Evolutionary conservation across 2,329 filamentous ascomycete species (phyloP), one percentile per base, ranked within the genome.

Genomic region (Pleomassaria siparia): DNA sequence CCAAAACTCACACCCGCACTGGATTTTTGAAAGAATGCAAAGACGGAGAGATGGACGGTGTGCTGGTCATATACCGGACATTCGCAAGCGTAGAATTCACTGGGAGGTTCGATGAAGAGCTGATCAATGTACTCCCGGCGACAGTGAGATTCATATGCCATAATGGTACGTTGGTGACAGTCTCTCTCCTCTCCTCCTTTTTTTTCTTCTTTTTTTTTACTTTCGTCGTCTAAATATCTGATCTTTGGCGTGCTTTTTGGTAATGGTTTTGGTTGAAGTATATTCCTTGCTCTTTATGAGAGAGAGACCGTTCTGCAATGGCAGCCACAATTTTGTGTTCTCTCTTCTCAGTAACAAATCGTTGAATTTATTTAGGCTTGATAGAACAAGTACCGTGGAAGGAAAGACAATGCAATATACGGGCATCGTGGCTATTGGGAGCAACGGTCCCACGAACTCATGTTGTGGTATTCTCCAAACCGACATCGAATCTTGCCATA

Each of bases 1-100:
- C 88, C 7, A 74, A 74, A 50, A 76, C 88, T 9, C 83, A 74
- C 16, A 82, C 78, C 66, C 83, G 88, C 45, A 66, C 72, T 16
- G 83, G 83, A 15, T 92, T 95, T 69, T 72, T 92, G 43, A 66
- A 80, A 40, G 87, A 92, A 73, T 85, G 82, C 66, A 73, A 74
- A 40, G 77, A 80, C 16, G 87, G 87, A 16, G 75, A 76, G 25
- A 76, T 90, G n/a, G 82, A 89, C 54, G 84, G 81, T 51, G 80
- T 85, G 25, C 63, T 80, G 16, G 85, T 80, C 29, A 78, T 80
- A 22, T 94, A 87, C 71, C 82, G 89, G 44, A 92, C 87, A 12
- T 89, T 91, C 58, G 70, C 70, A 36, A 88, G 84, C 25, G 74
- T 81, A 33, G 63, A 62, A 11, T 75, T 85, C 47, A 92, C 88